These are phyloP conservation scores for Bisporella sp. DNA, from an alignment of 2,329 filamentous ascomycete genomes.

Conservation along the genomic window DNA sequence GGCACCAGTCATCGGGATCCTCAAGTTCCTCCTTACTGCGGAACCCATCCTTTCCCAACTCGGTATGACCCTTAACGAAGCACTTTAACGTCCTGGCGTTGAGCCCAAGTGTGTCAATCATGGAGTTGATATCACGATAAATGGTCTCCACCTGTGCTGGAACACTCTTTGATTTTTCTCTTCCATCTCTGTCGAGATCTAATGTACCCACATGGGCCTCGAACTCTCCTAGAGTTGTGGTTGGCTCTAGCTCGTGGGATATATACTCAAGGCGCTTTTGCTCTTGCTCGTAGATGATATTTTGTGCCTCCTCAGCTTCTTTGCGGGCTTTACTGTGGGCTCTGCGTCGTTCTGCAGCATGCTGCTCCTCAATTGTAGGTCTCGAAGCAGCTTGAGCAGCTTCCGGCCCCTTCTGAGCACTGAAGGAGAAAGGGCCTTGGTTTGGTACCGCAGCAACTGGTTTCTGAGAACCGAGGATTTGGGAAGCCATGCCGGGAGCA, in stretches of 20 bases:
- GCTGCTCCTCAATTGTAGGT: slow-evolving; percentile 18
- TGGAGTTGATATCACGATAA: slow-evolving; percentile 80
- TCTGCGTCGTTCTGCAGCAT: slow-evolving; percentile 22
- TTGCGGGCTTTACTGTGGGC: slow-evolving; percentile 41
- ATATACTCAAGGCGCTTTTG: slow-evolving; percentile 60
- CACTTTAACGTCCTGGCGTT: slow-evolving; percentile 59
- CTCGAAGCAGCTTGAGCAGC: neutral
- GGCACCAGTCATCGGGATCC: slow-evolving; percentile 59
- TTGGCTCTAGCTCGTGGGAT: slow-evolving; percentile 52
- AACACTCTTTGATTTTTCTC: slow-evolving; percentile 41
- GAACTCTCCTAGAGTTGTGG: slow-evolving; percentile 58
- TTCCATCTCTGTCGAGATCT: slow-evolving; percentile 38
- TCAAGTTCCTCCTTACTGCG: slow-evolving; percentile 64
- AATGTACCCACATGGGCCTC: slow-evolving; percentile 43
- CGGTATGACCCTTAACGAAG: slow-evolving; percentile 61
- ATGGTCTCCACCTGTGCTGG: slow-evolving; percentile 58
- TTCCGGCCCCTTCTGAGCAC: neutral
- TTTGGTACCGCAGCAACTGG: slow-evolving; percentile 43
- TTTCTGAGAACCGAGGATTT: slow-evolving; percentile 41
- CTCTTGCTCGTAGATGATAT: slow-evolving; percentile 62
- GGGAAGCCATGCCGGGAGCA: slow-evolving; percentile 51
- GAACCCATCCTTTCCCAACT: slow-evolving; percentile 43
- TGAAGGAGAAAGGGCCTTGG: too few species aligned
- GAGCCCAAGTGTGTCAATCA: slow-evolving; percentile 88
- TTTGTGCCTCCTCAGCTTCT: slow-evolving; percentile 48